phyloP scores from a whole-genome alignment of 306 rosid species.

The Canavalia ensiformis region DNA sequence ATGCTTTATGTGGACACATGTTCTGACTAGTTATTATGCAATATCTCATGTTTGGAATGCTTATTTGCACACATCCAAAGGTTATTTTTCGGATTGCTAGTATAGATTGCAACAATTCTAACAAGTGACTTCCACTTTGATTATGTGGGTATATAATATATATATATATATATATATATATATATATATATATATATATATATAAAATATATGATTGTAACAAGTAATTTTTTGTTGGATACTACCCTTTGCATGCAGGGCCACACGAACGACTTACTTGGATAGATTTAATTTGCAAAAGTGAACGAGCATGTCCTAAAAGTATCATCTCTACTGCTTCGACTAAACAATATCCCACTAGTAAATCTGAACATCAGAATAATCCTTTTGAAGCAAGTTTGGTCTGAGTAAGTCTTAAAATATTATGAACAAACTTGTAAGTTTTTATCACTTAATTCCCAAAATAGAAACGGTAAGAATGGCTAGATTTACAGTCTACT shows the following conservation, averaged over 20 bases:
- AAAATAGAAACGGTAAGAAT: conserved; percentile 27
- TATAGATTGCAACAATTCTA: neutral
- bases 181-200: too few species aligned
- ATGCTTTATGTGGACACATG: neutral
- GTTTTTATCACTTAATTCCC: conserved; percentile 23
- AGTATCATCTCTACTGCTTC: conserved; percentile 41
- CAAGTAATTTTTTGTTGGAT: conserved; percentile 13
- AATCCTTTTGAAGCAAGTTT: conserved; percentile 36
- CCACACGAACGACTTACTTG: conserved; percentile 28
- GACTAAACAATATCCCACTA: conserved; percentile 28
- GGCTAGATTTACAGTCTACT: neutral
- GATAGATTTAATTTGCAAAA: conserved; percentile 30
- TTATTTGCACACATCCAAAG: neutral
- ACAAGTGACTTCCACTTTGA: neutral
- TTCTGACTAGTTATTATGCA: neutral
- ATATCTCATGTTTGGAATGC: conserved; percentile 16
- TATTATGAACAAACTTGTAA: conserved; percentile 39
- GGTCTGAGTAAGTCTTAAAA: conserved; percentile 42
- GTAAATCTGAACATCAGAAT: conserved; percentile 40
- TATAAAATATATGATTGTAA: neutral
- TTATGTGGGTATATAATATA: neutral
- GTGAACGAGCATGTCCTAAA: conserved; percentile 34
- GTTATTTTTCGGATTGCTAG: neutral
- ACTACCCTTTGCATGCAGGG: conserved; percentile 45
- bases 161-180: too few species aligned